A percentile compares a stretch with the other conserved stretches of the same genome.
Conservation (phyloP, 495 filamentous ascomycete species). For the Penicillium crystallinum region DNA sequence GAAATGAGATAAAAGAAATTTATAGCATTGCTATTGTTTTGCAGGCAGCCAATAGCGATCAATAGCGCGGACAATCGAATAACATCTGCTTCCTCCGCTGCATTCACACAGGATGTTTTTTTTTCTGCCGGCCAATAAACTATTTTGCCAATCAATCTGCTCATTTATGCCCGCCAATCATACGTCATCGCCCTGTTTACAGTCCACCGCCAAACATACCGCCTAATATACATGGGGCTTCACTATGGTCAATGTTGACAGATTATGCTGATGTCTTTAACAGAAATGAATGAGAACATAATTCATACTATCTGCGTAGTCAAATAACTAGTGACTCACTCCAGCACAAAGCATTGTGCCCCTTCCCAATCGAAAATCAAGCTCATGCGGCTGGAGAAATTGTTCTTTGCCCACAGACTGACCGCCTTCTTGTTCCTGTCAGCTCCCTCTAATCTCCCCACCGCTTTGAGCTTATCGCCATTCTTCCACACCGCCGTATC, state of each 20-base stretch:
- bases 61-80: background rate
- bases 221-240: background rate
- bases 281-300: too few species aligned
- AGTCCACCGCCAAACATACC: background rate
- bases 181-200: background rate
- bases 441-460: background rate
- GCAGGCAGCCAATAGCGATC: background rate
- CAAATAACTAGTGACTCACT: too few species aligned
- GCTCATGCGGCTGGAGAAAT: too few species aligned
- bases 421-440: background rate
- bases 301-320: too few species aligned
- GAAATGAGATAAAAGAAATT: background rate
- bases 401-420: background rate
- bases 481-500: background rate
- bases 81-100: background rate
- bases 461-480: background rate
- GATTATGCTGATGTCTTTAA: too few species aligned
- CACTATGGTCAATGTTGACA: background rate
- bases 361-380: too few species aligned
- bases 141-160: background rate
- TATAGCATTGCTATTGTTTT: background rate
- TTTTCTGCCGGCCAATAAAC: constrained; percentile 4
- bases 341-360: too few species aligned
- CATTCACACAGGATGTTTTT: background rate
- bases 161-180: background rate